Evolutionary conservation across 768 basidiomycete species (phyloP).

Genomic region (Postia placenta): DNA sequence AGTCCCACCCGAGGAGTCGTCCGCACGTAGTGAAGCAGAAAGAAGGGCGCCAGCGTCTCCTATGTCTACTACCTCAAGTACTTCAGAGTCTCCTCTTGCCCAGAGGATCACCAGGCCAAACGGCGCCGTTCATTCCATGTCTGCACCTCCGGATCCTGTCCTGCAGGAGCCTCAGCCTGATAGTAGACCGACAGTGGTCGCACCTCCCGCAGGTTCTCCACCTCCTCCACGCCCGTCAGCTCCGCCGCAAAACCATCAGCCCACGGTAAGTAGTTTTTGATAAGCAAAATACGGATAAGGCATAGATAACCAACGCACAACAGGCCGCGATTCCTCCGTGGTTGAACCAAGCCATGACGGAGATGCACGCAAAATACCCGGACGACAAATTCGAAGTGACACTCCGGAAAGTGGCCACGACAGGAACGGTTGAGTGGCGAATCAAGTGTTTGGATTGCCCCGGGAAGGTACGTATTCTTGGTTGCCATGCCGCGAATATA

Average conservation of each 20-base stretch:
- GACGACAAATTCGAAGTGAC: constrained; percentile 82
- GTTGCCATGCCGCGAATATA: not conserved
- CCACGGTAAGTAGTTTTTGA: constrained; percentile 9
- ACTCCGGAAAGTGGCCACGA: constrained; percentile 41
- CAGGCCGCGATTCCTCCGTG: constrained; percentile 46
- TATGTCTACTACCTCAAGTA: constrained; percentile 67
- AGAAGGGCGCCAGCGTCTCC: constrained; percentile 66
- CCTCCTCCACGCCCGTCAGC: constrained; percentile 2
- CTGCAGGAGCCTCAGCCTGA: constrained; percentile 12
- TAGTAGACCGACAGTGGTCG: constrained; percentile 6
- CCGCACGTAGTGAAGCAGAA: constrained; percentile 33
- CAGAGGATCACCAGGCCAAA: constrained; percentile 53
- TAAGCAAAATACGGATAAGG: too few relatives aligned
- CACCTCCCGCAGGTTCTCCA: constrained; percentile 3
- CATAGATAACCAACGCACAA: too few relatives aligned
- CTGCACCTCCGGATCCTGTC: constrained; percentile 19
- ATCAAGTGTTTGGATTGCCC: constrained; percentile 90
- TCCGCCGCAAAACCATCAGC: not conserved
- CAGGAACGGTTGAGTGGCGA: constrained; percentile 75
- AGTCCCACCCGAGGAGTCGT: constrained; percentile 21
- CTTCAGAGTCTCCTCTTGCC: constrained; percentile 69
- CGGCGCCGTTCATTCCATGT: constrained; percentile 34
- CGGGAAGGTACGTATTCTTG: constrained; percentile 63
- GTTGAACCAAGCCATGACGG: constrained; percentile 61
- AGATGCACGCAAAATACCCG: constrained; percentile 66